Evolutionary conservation across 2,329 filamentous ascomycete species (phyloP), one percentile per base, ranked within the genome.

Genomic region (Colletotrichum sansevieriae): DNA sequence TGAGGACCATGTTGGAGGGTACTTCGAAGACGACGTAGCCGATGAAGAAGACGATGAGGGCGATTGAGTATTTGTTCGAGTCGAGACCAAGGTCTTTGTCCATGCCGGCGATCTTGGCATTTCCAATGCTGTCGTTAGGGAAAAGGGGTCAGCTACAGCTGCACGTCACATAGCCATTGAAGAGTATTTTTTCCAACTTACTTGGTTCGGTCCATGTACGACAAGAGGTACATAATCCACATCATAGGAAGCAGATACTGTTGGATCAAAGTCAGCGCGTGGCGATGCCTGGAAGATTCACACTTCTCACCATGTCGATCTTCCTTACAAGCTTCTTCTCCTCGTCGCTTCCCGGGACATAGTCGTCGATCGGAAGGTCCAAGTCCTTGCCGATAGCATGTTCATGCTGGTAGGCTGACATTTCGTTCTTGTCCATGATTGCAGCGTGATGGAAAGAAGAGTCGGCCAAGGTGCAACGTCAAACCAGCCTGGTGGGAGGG

Each of bases 1-100:
- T 91, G 56, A 92, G 84, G 46, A 92, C 77, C 68, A 91, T 80
- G 74, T 92, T 92, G 25, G 89, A 91, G 10, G 90, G 75, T 0
- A 85, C 83, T 74, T 92, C 90, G 72, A 90, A 91, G 35, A 91
- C 76, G 0, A 90, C 82, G 76, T 93, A 93, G 4, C 88, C 90
- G 61, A 92, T 83, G 80, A 92, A 93, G 80, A 93, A 93, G 71
- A 93, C 84, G 15, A 77, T 70, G 13, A 88, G 81, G 15, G 83
- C 79, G 22, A 87, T 81, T 74, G 91, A 91, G 77, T 91, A 92
- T 75, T 88, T 82, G 46, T 82, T 81, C 8, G 85, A 81, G 2
- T 85, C 84, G 82, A 93, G 87, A 63, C 85, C 66, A 22, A 83
- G 77, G 58, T 82, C 80, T 59, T 83, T 72, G 72, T 79, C 76